Evolutionary conservation across 2,329 filamentous ascomycete species (phyloP).

Genomic region (Hyphodiscus sp.): DNA sequence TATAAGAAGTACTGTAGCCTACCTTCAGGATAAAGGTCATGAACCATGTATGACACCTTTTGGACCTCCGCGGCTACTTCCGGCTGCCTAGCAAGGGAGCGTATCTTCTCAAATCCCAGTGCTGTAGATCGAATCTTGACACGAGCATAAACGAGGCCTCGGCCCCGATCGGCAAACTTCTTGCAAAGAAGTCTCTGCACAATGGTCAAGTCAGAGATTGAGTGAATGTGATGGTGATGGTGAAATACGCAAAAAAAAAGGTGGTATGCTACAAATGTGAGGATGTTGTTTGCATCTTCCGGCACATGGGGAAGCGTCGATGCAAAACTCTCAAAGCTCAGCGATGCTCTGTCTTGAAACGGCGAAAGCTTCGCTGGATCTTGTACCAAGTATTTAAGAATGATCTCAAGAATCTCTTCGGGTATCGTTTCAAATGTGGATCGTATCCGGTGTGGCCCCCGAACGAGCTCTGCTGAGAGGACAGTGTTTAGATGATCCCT

Average conservation of each 20-base stretch:
- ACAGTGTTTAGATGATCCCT: not conserved
- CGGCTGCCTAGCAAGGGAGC: constrained; percentile 40
- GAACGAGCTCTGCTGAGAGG: not conserved
- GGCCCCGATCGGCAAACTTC: constrained; percentile 43
- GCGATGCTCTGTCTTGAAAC: constrained; percentile 42
- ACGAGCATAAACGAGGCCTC: constrained; percentile 44
- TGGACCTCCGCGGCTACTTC: constrained; percentile 48
- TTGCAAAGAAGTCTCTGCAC: constrained; percentile 38
- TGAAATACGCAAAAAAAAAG: not conserved
- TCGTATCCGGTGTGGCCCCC: not conserved
- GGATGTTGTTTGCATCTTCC: constrained; percentile 32
- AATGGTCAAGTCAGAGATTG: not conserved
- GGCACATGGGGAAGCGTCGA: constrained; percentile 25
- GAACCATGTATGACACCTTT: constrained; percentile 55
- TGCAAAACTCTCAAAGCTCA: constrained; percentile 47
- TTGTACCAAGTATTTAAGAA: constrained; percentile 37
- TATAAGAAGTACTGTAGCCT: not conserved
- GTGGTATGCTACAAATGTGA: constrained; percentile 32
- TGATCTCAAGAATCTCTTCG: constrained; percentile 8
- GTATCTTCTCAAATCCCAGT: constrained; percentile 41
- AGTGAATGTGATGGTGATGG: not conserved
- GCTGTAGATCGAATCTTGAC: constrained; percentile 31
- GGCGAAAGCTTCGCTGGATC: constrained; percentile 42
- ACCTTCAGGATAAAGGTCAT: constrained; percentile 48
- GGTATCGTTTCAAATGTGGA: constrained; percentile 1